Evolutionary conservation across 306 rosid genomes (phyloP), one percentile per base, ranked within the genome.

Genomic region (Carpinus fangiana): DNA sequence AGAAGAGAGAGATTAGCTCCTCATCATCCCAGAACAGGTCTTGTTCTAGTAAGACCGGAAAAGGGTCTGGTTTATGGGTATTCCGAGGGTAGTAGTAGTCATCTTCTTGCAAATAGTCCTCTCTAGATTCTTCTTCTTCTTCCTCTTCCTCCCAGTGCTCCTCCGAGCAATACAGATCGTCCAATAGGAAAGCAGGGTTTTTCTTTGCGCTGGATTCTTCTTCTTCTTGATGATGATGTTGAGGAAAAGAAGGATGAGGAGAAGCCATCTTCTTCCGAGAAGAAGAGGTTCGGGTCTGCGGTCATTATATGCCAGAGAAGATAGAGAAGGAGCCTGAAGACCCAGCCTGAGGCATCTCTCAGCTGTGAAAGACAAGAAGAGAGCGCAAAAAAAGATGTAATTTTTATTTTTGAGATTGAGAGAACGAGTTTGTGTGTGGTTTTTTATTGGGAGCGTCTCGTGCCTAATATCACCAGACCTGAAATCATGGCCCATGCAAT

Each of bases 21-120:
- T 89, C 88, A 6, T 91, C 87, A 21, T 93, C 96, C 89, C 96
- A 93, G 28, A 81, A 78, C 43, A 95, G 78, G 85, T 95, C 96
- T 17, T 79, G 89, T 77, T 96, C 88, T 8, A 83, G 61, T 62
- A 91, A 61, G 20, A 60, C 13, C 54, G 76, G 78, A 53, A 73
- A 7, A 0, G 82, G 68, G 62, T 80, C 80, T 28, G 77, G 67
- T 45, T 50, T 77, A 65, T 56, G 56, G 1, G 4, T 14, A 73
- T 6, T 53, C 36, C 77, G 54, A 70, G 50, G 56, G 74, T 51
- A 55, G 8, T 71, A 74, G 2, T 71, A 74, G 2, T 87, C 83
- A 5, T 62, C 68, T 43, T 78, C 87, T 13, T 47, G 81, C 43
- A 52, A 84, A 73, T 13, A 54, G 41, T 70, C 65, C 36, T 53